Evolutionary conservation across 345 rosid species (phyloP).

Genomic region (Eutrema japonicum): DNA sequence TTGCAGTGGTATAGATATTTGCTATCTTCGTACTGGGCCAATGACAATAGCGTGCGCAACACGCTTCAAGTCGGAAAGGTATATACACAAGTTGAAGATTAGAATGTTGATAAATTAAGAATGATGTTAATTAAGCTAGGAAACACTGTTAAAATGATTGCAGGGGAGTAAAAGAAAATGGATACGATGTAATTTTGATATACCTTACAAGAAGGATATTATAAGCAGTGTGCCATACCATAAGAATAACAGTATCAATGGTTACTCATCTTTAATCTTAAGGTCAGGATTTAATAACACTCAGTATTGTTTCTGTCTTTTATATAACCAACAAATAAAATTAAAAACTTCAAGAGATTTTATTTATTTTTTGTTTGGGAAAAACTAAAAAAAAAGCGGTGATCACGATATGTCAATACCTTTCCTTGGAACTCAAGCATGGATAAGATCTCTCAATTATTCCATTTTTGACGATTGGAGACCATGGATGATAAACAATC

Average conservation of each 20-base stretch:
- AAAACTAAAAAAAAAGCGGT: slow-evolving; percentile 45
- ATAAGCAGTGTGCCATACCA: slow-evolving; percentile 23
- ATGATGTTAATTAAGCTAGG: not conserved
- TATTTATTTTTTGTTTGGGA: not conserved
- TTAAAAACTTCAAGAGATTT: not conserved
- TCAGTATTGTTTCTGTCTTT: not conserved
- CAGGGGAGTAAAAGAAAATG: not conserved
- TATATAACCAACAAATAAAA: not conserved
- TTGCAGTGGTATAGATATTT: not conserved
- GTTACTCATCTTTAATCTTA: not conserved
- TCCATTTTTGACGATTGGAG: slow-evolving; percentile 63
- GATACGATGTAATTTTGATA: not conserved
- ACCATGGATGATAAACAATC: slow-evolving; percentile 55
- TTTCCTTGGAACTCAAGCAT: slow-evolving; percentile 58
- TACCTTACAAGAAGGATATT: not conserved
- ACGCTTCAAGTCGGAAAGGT: not conserved
- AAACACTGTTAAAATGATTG: not conserved
- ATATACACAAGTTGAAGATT: not conserved
- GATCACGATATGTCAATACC: slow-evolving; percentile 64
- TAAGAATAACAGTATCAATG: slow-evolving; percentile 12
- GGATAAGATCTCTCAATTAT: slow-evolving; percentile 62
- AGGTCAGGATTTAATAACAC: not conserved
- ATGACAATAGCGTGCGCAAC: not conserved
- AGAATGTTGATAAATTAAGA: not conserved
- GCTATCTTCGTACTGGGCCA: not conserved